Evolutionary conservation across 768 basidiomycete genomes (phyloP), one percentile per base, ranked within the genome.

Genomic region (Lentinula raphanica): DNA sequence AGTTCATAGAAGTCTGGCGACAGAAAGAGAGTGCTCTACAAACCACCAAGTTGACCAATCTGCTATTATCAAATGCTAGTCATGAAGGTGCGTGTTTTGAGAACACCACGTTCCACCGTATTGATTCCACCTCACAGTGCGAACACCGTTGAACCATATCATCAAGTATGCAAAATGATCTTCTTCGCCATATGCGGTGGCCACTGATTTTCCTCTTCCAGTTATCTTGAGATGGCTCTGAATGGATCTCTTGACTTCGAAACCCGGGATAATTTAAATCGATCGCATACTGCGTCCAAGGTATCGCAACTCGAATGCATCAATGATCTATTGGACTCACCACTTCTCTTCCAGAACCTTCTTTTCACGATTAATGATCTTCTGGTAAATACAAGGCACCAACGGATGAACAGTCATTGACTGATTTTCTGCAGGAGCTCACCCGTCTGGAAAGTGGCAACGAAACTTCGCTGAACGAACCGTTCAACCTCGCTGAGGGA

Each of bases 1-100:
- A 87, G 82, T 92, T 91, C 74, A 91, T 92, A 61, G 87, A 88
- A 65, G 90, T 91, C 6, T 92, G 90, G 90, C 72, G 90, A 61
- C 85, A 92, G 68, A 91, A 90, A 68, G 88, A 92, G 67, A 80
- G 73, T 39, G 88, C 87, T 2, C 65, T 89, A 58, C 82, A 87
- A 59, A 81, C 82, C 4, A 91, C 84, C 35, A 86, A 85, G 67
- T 71, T 92, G 23, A 90, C 89, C 2, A 87, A 85, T 55, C 71
- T 92, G 12, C 66, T 94, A 36, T 72, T 94, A 7, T 86, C 87
- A 6, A 92, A 94, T 69, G 90, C 90, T 4, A 87, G 84, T 60
- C 90, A 94, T 65, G 91, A 92, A 77, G 87, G 88, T 83, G 63
- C 49, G 64, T 63, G 17, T 6, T 51, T 45, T n/a, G n/a, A n/a